A percentile compares a stretch with the other conserved stretches of the same genome.
Evolutionary conservation across 2,329 filamentous ascomycete genomes (phyloP).

Genomic region (Curvularia hawaiiensis): DNA sequence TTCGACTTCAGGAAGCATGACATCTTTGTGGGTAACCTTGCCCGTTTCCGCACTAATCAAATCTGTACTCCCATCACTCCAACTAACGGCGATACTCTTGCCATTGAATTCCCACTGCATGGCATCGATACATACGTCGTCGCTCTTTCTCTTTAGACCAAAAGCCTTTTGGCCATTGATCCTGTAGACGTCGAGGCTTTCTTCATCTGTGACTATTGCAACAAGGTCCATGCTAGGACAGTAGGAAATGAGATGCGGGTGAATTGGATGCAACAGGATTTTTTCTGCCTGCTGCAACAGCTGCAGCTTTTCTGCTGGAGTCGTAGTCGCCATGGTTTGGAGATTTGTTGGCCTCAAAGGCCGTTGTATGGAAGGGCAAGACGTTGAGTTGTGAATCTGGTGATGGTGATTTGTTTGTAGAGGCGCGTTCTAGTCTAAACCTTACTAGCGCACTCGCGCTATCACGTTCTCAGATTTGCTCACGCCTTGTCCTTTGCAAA

Average conservation of each 20-base stretch:
- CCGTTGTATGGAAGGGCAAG: conserved; percentile 8
- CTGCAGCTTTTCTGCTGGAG: conserved; percentile 14
- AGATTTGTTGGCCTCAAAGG: conserved; percentile 8
- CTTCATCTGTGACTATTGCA: conserved; percentile 71
- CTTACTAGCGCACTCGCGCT: conserved; percentile 32
- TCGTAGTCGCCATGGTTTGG: conserved; percentile 13
- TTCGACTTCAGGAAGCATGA: conserved; percentile 21
- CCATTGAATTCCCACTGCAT: conserved; percentile 58
- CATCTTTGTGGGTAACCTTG: conserved; percentile 73
- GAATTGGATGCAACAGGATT: conserved; percentile 54
- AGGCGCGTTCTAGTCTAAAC: conserved; percentile 23
- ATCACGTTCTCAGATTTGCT: conserved; percentile 26
- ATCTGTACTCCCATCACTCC: conserved; percentile 79
- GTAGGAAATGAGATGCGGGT: conserved; percentile 67
- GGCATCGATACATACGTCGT: conserved; percentile 41
- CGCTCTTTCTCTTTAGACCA: conserved; percentile 52
- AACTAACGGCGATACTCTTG: conserved; percentile 79
- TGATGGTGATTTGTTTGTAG: conserved; percentile 21
- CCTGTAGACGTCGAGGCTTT: conserved; percentile 76
- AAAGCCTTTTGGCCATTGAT: conserved; percentile 76
- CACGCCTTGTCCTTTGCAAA: not conserved
- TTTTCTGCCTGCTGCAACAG: conserved; percentile 50
- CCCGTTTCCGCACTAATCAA: conserved; percentile 79
- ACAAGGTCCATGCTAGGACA: conserved; percentile 86
- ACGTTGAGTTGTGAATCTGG: conserved; percentile 2